Conservation (phyloP, 371 early-diverging fungal genomes). For the Mortierella sp. region DNA sequence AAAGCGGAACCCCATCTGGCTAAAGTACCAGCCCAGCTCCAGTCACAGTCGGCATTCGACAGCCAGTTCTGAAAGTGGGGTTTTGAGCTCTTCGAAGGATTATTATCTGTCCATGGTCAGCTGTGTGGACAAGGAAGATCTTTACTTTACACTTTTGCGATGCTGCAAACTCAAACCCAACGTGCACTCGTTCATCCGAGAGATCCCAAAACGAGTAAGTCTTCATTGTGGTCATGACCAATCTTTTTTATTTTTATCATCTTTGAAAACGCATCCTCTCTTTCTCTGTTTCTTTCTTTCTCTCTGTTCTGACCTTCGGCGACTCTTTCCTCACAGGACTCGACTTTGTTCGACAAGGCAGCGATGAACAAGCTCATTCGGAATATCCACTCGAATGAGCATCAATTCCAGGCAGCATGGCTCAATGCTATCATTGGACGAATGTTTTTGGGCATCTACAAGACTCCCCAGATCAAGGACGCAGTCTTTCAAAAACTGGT, state of each 20-base stretch:
- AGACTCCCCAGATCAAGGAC: constrained; percentile 68
- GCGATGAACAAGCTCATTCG: constrained; percentile 67
- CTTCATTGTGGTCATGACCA: neutral
- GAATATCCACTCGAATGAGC: constrained; percentile 70
- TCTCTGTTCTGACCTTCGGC: neutral
- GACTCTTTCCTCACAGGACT: constrained; percentile 34
- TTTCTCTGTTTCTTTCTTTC: neutral
- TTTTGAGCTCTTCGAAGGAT: constrained; percentile 24
- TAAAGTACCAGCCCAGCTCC: constrained; percentile 41
- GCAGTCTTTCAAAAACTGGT: constrained; percentile 73
- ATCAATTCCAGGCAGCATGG: constrained; percentile 81
- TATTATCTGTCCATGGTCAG: constrained; percentile 67
- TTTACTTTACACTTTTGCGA: constrained; percentile 65
- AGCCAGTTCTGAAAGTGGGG: constrained; percentile 17
- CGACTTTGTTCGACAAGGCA: constrained; percentile 62
- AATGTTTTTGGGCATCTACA: constrained; percentile 75
- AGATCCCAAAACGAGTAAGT: constrained; percentile 49
- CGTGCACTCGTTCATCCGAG: constrained; percentile 27
- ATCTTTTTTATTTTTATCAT: neutral
- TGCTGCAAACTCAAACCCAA: constrained; percentile 48
- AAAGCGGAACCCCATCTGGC: constrained; percentile 61
- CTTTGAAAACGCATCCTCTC: neutral
- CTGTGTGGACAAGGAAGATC: constrained; percentile 89
- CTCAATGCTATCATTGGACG: constrained; percentile 90
- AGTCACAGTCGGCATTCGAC: constrained; percentile 36